Evolutionary conservation across 2,329 filamentous ascomycete species (phyloP), one percentile per base, ranked within the genome.

Genomic region (Ophiocordyceps camponoti-rufipedis): DNA sequence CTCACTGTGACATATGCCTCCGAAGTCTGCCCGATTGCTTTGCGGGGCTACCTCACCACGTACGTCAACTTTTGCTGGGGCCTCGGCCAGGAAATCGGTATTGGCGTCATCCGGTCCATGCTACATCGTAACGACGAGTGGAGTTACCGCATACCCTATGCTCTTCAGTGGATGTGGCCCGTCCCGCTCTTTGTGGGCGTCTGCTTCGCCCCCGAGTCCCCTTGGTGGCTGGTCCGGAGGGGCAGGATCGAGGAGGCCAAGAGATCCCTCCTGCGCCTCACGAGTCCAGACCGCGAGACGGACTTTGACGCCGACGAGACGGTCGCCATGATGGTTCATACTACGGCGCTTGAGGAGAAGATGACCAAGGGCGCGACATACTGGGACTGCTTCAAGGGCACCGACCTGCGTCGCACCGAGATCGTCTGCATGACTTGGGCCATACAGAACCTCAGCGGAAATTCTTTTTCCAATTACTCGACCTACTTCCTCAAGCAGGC

Each of bases 301-400:
- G 73, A 81, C 48, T 88, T 91, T 53, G 75, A 93, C 55, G 75
- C 82, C 11, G 82, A 93, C 50, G 85, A 91, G 63, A 91, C 85
- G 0, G 70, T 94, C 44, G 80, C 84, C 54, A 93, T 94, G 85
- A 94, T 94, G 83, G 77, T 86, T 1, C 85, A 93, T 57, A 94
- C 86, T 0, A 88, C 83, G 0, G 81, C 82, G 0, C 67, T 93
- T 11, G 87, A 94, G 59, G 72, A 84, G 56, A 72, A 74, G 61
- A 82, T 86, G 45, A 87, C 83, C 4, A 65, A 67, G 7, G 85
- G 85, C 29, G 76, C 83, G 6, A 78, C 71, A 45, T 94, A 91
- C 60, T 62, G 74, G 53, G 86, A 94, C 60, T 94, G 86, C 64
- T 93, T 94, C 72, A 80, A 72, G 58, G 85, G 86, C 11, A 73